Evolutionary conservation across 75 land plant species (phyloP), one percentile per base, ranked within the genome.

Genomic region (Selaginella tamariscina): DNA sequence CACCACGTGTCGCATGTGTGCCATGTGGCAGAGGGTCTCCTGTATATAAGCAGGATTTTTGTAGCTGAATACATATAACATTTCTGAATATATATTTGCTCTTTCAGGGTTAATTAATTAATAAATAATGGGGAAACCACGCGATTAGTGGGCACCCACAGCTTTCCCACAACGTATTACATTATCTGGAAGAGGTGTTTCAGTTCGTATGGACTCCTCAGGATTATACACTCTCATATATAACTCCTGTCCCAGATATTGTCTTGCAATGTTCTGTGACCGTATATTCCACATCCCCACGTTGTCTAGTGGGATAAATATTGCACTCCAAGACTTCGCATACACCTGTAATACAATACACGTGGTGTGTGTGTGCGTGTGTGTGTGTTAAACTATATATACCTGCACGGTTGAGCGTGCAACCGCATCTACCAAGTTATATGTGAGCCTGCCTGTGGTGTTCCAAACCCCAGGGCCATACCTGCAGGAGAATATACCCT

Each of bases 221-320:
- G 87, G 80, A 31, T 89, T 69, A 62, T 74, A 82, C 5, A 89
- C 87, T 23, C 87, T 72, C 49, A 86, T 74, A 72, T 89, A 89
- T 69, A 86, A 80, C 55, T 89, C 91, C 74, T 89, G 94, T 1
- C 94, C 94, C 29, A 89, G 73, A 79, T 87, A 89, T 39, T 86
- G 93, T 24, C 93, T 70, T 31, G 82, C 82, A 86, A 89, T 80
- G 65, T 82, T 80, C 73, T 89, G 83, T 0, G 89, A 86, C 39
- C 94, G 73, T 30, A 89, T 69, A 71, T 89, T 89, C 94, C 94
- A 89, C 80, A 89, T 84, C 30, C 94, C 94, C 24, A 84, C 87
- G 68, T 89, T 89, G 79, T 86, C 91, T 68, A 89, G 31, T 32
- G 91, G 72, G 69, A 86, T 57, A 73, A 84, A 74, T 1, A 89